Percentiles rank a stretch among this genome's conserved stretches.
Evolutionary conservation across 768 basidiomycete genomes (phyloP).

Genomic region (Pleurotus cornucopiae): DNA sequence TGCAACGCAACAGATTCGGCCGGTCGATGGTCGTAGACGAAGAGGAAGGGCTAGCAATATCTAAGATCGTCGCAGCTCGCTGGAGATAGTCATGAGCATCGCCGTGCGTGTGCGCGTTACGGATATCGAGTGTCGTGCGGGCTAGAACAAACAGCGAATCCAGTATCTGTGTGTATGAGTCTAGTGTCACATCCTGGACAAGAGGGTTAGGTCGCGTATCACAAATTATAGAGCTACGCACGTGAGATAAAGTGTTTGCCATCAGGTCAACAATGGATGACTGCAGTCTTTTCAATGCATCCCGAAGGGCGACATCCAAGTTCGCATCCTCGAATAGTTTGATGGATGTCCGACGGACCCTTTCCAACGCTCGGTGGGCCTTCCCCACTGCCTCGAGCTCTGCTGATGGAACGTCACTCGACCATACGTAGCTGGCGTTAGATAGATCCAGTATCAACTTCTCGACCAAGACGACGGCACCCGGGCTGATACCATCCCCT

Average conservation of each 20-base stretch:
- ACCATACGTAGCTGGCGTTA: conserved; percentile 8
- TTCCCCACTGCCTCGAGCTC: conserved; percentile 38
- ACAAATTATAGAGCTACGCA: conserved; percentile 14
- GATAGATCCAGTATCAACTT: background rate
- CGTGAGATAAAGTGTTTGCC: conserved; percentile 24
- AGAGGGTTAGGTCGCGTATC: conserved; percentile 3
- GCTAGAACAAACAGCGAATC: conserved; percentile 58
- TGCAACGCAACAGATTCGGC: conserved; percentile 61
- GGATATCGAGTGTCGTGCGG: conserved; percentile 32
- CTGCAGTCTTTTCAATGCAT: conserved; percentile 25
- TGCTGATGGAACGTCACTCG: background rate
- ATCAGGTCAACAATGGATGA: conserved; percentile 29
- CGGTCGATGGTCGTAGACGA: conserved; percentile 19
- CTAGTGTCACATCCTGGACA: conserved; percentile 13
- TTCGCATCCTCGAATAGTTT: conserved; percentile 38
- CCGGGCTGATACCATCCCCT: background rate
- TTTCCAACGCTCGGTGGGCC: conserved; percentile 57
- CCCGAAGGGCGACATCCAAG: background rate
- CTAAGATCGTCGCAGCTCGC: conserved; percentile 32
- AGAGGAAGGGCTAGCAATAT: conserved; percentile 11
- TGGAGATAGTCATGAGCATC: conserved; percentile 43
- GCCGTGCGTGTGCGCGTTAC: conserved; percentile 43
- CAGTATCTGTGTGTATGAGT: conserved; percentile 38
- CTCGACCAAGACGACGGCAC: background rate
- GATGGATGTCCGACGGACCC: conserved; percentile 46